phyloP scores from a whole-genome alignment of 495 filamentous ascomycete species.

The Trichoderma reesei region DNA sequence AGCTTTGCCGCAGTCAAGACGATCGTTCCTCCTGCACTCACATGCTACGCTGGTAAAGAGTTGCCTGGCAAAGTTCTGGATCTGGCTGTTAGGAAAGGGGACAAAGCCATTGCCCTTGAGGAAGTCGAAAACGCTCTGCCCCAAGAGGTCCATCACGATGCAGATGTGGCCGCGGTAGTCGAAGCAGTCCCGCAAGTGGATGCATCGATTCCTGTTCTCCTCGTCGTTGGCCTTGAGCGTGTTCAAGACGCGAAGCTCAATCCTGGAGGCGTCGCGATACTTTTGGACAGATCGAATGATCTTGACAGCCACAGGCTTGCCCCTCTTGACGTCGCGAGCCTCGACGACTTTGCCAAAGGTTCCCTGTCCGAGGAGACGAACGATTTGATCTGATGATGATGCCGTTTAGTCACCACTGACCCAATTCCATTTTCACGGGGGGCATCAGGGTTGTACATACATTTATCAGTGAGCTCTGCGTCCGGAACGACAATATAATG shows the following conservation, averaged over 20 bases:
- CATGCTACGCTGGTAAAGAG: slow-evolving; percentile 97
- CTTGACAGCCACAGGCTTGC: slow-evolving; percentile 82
- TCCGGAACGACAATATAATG: slow-evolving; percentile 89
- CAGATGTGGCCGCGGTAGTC: slow-evolving; percentile 97
- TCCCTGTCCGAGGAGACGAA: slow-evolving; percentile 83
- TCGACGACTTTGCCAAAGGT: slow-evolving; percentile 98
- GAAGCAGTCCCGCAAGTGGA: slow-evolving; percentile 94
- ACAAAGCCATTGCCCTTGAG: slow-evolving; percentile 90
- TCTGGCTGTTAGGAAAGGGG: slow-evolving; percentile 98
- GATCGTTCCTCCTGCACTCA: slow-evolving; percentile 40
- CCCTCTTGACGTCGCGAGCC: slow-evolving; percentile 66
- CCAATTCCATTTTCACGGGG: too few species aligned
- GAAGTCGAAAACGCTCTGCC: slow-evolving; percentile 97
- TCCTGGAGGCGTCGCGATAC: slow-evolving; percentile 92
- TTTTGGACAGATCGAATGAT: slow-evolving; percentile 98
- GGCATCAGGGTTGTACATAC: slow-evolving; percentile 46
- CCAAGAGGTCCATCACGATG: slow-evolving; percentile 93
- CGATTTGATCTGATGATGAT: slow-evolving; percentile 61
- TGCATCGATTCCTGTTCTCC: slow-evolving; percentile 90
- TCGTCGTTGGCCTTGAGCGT: slow-evolving; percentile 85
- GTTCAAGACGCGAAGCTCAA: slow-evolving; percentile 85
- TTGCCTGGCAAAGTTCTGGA: slow-evolving; percentile 92
- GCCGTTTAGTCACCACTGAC: slow-evolving; percentile 19
- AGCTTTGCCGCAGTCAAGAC: background rate
- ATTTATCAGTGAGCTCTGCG: slow-evolving; percentile 74